A percentile compares a stretch with the other conserved stretches of the same genome.
Conservation (phyloP, 192 early-diverging fungal genomes). For the Coemansia sp. region DNA sequence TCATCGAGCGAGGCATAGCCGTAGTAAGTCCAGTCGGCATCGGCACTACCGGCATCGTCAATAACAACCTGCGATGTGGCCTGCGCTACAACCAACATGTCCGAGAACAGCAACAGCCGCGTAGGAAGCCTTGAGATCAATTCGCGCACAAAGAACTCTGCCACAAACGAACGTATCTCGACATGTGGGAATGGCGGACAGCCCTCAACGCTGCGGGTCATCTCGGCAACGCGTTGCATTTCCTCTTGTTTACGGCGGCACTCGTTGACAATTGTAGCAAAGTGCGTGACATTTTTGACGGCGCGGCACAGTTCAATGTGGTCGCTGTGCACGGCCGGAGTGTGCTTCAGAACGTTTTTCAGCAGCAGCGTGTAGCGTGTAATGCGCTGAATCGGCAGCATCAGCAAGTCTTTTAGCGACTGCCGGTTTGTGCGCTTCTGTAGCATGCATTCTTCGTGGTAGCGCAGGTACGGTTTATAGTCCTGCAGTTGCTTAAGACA, state of each 20-base stretch:
- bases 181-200: slow-evolving; percentile 38
- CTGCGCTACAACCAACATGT: slow-evolving; percentile 47
- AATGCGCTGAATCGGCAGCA: slow-evolving; percentile 53
- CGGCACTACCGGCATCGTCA: slow-evolving; percentile 20
- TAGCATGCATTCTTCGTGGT: slow-evolving; percentile 50
- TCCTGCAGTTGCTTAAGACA: slow-evolving; percentile 51
- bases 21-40: slow-evolving; percentile 45
- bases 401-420: slow-evolving; percentile 49
- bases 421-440: slow-evolving; percentile 53
- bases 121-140: slow-evolving; percentile 49
- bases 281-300: slow-evolving; percentile 47
- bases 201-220: slow-evolving; percentile 29
- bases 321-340: slow-evolving; percentile 47
- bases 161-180: slow-evolving; percentile 30
- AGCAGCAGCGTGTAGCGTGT: slow-evolving; percentile 53
- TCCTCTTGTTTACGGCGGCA: slow-evolving; percentile 53
- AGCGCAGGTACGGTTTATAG: slow-evolving; percentile 47
- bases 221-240: slow-evolving; percentile 30
- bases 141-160: slow-evolving; percentile 45
- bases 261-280: slow-evolving; percentile 51
- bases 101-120: slow-evolving; percentile 41
- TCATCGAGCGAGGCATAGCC: slow-evolving; percentile 42
- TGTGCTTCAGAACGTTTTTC: slow-evolving; percentile 49
- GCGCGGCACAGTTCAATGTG: slow-evolving; percentile 51
- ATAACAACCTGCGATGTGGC: slow-evolving; percentile 31